Conservation (phyloP, 2,329 filamentous ascomycete genomes). For the Cyanodermella asteris region DNA sequence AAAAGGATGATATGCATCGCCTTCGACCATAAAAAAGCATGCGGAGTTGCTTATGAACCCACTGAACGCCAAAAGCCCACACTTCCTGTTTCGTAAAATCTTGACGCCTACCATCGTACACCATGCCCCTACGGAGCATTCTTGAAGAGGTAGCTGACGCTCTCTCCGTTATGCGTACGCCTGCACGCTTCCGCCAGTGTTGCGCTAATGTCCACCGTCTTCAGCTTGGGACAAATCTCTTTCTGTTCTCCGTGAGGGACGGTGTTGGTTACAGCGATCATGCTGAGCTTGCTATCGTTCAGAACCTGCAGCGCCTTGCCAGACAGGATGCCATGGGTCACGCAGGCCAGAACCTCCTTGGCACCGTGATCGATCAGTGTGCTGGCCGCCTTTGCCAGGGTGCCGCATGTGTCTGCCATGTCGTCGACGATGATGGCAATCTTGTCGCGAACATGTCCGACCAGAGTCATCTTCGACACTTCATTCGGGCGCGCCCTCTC, state of each 20-base stretch:
- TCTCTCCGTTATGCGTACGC: constrained; percentile 29
- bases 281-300: constrained; percentile 54
- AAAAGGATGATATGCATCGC: no score
- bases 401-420: constrained; percentile 72
- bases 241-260: constrained; percentile 65
- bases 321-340: constrained; percentile 80
- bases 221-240: constrained; percentile 53
- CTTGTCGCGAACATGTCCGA: constrained; percentile 78
- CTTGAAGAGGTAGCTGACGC: constrained; percentile 28
- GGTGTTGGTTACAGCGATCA: constrained; percentile 79
- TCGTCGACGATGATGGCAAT: constrained; percentile 92
- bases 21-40: no score
- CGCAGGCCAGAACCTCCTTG: constrained; percentile 74
- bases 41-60: no score
- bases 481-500: constrained; percentile 81
- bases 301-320: constrained; percentile 73
- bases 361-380: constrained; percentile 76
- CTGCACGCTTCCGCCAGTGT: constrained; percentile 35
- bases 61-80: no score
- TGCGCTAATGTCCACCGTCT: constrained; percentile 79
- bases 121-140: constrained; percentile 14
- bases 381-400: constrained; percentile 66
- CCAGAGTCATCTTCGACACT: constrained; percentile 84
- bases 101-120: no score
- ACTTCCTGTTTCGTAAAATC: no score